A percentile compares a stretch with the other conserved stretches of the same genome.
Conservation (phyloP, 2,329 filamentous ascomycete species). For the Ophiostoma sp. region DNA sequence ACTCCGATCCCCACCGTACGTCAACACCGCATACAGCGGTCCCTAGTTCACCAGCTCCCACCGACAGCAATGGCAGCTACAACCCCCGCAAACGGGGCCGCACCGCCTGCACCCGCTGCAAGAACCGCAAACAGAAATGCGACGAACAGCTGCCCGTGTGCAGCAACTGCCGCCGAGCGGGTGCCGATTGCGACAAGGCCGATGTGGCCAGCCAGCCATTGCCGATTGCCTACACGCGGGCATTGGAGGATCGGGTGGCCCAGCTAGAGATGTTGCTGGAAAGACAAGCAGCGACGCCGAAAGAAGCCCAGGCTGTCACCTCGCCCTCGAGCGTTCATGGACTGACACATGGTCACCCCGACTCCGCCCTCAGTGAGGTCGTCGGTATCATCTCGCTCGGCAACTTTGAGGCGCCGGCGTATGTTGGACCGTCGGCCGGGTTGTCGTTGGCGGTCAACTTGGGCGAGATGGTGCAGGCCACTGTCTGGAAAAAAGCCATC, state of each 20-base stretch:
- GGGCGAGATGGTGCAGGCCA: slow-evolving; percentile 55
- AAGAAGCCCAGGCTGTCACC: background rate
- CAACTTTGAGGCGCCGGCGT: slow-evolving; percentile 24
- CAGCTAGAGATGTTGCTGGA: background rate
- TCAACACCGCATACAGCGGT: background rate
- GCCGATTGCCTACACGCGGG: slow-evolving; percentile 20
- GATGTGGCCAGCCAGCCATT: slow-evolving; percentile 16
- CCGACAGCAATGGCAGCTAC: background rate
- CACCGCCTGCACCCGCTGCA: slow-evolving; percentile 80
- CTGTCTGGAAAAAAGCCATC: slow-evolving; percentile 52
- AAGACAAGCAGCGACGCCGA: background rate
- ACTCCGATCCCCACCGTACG: background rate
- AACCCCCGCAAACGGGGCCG: slow-evolving; percentile 68
- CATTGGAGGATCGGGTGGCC: slow-evolving; percentile 17
- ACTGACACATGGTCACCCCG: background rate
- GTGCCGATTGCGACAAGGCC: slow-evolving; percentile 21
- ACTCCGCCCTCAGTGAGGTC: slow-evolving; percentile 19
- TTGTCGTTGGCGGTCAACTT: slow-evolving; percentile 47
- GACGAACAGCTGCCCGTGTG: slow-evolving; percentile 23
- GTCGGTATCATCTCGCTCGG: slow-evolving; percentile 23
- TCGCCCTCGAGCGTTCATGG: background rate
- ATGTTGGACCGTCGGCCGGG: slow-evolving; percentile 23
- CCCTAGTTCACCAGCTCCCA: background rate
- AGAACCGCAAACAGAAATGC: slow-evolving; percentile 61
- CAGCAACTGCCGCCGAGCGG: slow-evolving; percentile 22